phyloP scores from a whole-genome alignment of 78 protist genomes.

The Dictyostelium citrinum region DNA sequence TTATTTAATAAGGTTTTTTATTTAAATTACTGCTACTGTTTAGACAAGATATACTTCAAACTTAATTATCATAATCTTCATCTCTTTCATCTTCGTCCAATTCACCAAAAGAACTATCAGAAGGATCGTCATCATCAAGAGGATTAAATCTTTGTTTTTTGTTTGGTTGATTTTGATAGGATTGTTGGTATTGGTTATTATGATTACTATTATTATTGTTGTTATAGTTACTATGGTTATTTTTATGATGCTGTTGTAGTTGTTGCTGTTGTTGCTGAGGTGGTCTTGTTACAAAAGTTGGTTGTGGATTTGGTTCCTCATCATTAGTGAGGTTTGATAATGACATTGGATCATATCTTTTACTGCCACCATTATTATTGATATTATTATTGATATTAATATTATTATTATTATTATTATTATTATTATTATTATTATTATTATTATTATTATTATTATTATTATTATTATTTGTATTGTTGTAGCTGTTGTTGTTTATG shows the following conservation, averaged over 20 bases:
- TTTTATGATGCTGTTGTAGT: not conserved
- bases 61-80: constrained; percentile 3
- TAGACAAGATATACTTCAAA: not conserved
- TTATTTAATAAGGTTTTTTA: not conserved
- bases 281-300: not conserved
- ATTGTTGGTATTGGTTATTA: not conserved
- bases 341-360: constrained; percentile 49
- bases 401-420: not conserved
- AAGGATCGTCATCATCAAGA: not conserved
- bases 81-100: not conserved
- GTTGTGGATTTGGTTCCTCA: not conserved
- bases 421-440: not conserved
- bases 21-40: not conserved
- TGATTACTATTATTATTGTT: not conserved
- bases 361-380: not conserved
- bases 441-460: not conserved
- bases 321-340: constrained; percentile 38
- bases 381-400: not conserved
- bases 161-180: not conserved
- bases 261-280: not conserved
- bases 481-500: not conserved
- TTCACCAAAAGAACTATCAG: not conserved
- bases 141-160: not conserved
- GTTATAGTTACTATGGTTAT: not conserved
- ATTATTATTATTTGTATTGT: not conserved